These are phyloP conservation scores for Globisporangium cystogenes DNA, from an alignment of 352 stramenopile genomes.

Conservation along the genomic window DNA sequence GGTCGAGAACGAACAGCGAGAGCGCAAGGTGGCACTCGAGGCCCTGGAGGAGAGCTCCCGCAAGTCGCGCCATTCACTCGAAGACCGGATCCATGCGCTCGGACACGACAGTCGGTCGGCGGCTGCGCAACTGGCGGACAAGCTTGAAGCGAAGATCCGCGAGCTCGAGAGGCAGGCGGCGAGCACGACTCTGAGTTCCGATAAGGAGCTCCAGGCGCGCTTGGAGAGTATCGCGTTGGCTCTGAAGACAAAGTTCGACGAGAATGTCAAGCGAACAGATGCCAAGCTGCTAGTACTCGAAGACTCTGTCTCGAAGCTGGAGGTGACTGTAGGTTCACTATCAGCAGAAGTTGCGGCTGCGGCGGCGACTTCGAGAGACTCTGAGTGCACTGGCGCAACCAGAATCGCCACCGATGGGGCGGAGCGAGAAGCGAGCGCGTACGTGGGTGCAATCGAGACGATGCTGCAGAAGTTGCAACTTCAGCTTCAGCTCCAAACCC, in stretches of 20 bases:
- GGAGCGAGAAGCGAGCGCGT: constrained; percentile 29
- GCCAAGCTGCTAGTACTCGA: constrained; percentile 2
- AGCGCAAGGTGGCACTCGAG: constrained; percentile 34
- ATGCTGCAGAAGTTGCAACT: constrained; percentile 62
- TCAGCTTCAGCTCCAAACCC: constrained; percentile 46
- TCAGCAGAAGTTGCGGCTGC: neutral
- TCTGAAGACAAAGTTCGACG: constrained; percentile 4
- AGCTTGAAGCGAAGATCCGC: constrained; percentile 29
- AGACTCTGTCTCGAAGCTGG: constrained; percentile 1
- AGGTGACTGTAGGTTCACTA: neutral
- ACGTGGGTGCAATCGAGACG: constrained; percentile 40
- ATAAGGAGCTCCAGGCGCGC: constrained; percentile 11
- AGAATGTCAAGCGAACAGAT: neutral
- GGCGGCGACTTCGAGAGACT: neutral
- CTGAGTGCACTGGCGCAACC: neutral
- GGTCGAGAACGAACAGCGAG: constrained; percentile 41
- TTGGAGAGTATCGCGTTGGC: constrained; percentile 6
- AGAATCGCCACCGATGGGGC: neutral
- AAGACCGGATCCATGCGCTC: constrained; percentile 44
- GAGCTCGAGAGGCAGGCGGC: constrained; percentile 23
- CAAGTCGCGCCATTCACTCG: constrained; percentile 32
- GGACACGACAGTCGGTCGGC: constrained; percentile 33
- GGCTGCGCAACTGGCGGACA: constrained; percentile 16
- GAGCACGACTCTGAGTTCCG: constrained; percentile 3
- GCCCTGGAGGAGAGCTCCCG: constrained; percentile 33